Conservation (phyloP, 441 rosid species). For the Populus hybrid region DNA sequence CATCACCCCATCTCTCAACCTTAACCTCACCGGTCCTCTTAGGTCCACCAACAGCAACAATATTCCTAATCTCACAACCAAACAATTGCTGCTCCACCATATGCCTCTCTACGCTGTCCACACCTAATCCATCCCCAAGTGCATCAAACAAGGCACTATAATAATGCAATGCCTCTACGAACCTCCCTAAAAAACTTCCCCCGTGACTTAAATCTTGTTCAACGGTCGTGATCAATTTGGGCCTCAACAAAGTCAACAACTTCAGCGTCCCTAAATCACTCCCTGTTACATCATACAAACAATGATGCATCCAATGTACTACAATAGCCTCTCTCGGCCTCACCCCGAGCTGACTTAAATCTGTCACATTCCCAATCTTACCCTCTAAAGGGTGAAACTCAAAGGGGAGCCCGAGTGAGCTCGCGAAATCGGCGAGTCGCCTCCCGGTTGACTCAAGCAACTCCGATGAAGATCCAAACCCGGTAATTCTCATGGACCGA, state of each 20-base stretch:
- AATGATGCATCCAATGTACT: constrained; percentile 94
- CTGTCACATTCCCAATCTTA: constrained; percentile 59
- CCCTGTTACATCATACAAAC: constrained; percentile 75
- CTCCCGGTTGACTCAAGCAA: constrained; percentile 79
- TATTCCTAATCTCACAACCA: constrained; percentile 78
- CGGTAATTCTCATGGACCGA: constrained; percentile 74
- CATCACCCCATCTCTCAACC: constrained; percentile 78
- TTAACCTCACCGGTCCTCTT: constrained; percentile 61
- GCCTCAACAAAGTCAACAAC: constrained; percentile 51
- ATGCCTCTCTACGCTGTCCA: constrained; percentile 69
- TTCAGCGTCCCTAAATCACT: constrained; percentile 57
- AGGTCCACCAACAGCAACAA: constrained; percentile 76
- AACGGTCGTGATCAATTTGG: constrained; percentile 69
- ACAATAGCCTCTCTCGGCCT: constrained; percentile 65
- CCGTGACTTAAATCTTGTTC: constrained; percentile 77
- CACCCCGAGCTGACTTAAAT: constrained; percentile 53
- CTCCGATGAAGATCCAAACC: constrained; percentile 75
- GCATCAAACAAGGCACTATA: constrained; percentile 89
- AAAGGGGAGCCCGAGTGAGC: constrained; percentile 64
- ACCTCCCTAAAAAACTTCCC: constrained; percentile 68
- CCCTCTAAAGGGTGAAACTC: constrained; percentile 74
- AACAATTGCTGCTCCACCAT: constrained; percentile 82
- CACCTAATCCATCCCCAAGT: constrained; percentile 62
- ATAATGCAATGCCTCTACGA: constrained; percentile 87
- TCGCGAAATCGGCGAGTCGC: constrained; percentile 79